These are phyloP conservation scores for Coemansia biformis DNA, from an alignment of 192 early-diverging fungal genomes.

Conservation along the genomic window DNA sequence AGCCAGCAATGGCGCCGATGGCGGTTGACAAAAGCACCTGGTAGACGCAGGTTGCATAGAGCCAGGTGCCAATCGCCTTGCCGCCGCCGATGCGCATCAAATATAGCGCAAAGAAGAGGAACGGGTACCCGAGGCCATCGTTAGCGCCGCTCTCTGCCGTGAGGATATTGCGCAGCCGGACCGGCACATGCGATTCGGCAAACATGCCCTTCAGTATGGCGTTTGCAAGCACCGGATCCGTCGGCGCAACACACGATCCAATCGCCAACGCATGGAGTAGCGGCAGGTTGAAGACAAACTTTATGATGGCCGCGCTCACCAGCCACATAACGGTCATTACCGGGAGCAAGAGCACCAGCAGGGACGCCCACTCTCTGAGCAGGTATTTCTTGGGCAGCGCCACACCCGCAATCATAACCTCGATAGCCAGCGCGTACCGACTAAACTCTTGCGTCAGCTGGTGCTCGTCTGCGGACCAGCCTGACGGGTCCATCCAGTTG, in stretches of 20 bases:
- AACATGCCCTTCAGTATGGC: conserved; percentile 91
- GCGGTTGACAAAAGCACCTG: conserved; percentile 66
- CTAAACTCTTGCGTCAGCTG: conserved; percentile 65
- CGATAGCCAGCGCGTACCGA: conserved; percentile 74
- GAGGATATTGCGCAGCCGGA: conserved; percentile 65
- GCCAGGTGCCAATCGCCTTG: conserved; percentile 71
- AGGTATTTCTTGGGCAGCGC: conserved; percentile 75
- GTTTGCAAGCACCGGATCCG: conserved; percentile 92
- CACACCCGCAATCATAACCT: conserved; percentile 83
- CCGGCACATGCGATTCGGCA: conserved; percentile 83
- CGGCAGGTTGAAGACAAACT: conserved; percentile 44
- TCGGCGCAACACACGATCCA: conserved; percentile 81
- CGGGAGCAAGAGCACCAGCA: conserved; percentile 70
- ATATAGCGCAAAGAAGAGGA: conserved; percentile 72
- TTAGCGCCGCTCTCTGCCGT: conserved; percentile 83
- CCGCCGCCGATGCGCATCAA: conserved; percentile 56
- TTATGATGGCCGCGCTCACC: conserved; percentile 62
- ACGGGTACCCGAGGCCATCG: conserved; percentile 84
- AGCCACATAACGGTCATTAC: conserved; percentile 81
- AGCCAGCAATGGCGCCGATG: conserved; percentile 71
- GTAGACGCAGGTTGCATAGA: conserved; percentile 70
- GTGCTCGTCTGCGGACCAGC: conserved; percentile 51
- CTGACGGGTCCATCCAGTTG: conserved; percentile 63
- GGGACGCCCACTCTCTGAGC: conserved; percentile 56
- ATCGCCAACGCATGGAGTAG: conserved; percentile 71